A percentile compares a stretch with the other conserved stretches of the same genome.
Conservation (phyloP, 805 yeast species). For the Gaillardinia entomophila region DNA sequence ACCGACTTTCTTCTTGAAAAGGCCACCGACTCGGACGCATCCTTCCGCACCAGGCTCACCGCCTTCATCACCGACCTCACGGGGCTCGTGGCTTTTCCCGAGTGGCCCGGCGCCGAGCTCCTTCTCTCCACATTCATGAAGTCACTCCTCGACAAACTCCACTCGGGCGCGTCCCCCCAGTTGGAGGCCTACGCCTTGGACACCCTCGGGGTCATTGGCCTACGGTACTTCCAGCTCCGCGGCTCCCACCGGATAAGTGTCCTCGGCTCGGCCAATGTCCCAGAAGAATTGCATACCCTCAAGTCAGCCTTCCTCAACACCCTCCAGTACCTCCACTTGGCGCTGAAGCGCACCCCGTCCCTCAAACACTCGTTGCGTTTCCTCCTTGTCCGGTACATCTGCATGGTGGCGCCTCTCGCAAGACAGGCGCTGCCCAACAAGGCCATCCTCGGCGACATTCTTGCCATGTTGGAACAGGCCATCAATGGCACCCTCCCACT, state of each 20-base stretch:
- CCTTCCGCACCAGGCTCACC: neutral
- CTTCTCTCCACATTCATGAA: conserved; percentile 42
- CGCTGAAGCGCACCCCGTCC: neutral
- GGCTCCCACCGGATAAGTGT: neutral
- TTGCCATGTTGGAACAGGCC: conserved; percentile 3
- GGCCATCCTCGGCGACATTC: conserved; percentile 1
- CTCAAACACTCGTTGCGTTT: neutral
- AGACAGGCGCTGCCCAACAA: neutral
- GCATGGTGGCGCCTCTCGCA: neutral
- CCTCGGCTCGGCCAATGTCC: neutral
- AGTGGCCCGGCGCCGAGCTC: conserved; percentile 56
- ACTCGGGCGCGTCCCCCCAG: conserved; percentile 30
- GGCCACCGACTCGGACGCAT: neutral
- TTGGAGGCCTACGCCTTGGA: conserved; percentile 54
- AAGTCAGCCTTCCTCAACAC: neutral
- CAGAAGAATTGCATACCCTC: neutral
- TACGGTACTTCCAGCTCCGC: conserved; percentile 37
- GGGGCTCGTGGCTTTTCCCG: conserved; percentile 44
- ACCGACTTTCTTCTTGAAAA: neutral
- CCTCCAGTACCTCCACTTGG: neutral
- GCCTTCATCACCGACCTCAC: conserved; percentile 51
- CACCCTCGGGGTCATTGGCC: conserved; percentile 56
- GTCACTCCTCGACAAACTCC: conserved; percentile 34
- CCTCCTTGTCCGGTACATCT: neutral
- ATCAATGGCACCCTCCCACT: conserved; percentile 4